These are phyloP conservation scores for Globisporangium spinosum DNA, from an alignment of 352 stramenopile species.

Conservation along the genomic window DNA sequence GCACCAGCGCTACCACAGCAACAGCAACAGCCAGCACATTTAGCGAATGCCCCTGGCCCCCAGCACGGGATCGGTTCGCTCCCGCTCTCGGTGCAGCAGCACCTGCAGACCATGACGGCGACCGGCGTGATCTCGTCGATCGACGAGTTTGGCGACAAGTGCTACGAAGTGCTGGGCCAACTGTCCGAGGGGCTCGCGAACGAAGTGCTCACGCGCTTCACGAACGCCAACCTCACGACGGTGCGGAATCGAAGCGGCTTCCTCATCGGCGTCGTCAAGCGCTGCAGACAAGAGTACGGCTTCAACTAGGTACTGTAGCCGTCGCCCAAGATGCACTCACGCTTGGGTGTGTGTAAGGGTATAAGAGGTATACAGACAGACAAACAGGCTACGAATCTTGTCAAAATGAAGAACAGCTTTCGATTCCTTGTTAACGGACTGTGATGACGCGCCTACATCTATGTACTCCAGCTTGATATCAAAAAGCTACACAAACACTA, in stretches of 20 bases:
- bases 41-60: constrained; percentile 9
- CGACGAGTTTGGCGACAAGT: constrained; percentile 76
- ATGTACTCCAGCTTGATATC: not conserved
- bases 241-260: constrained; percentile 83
- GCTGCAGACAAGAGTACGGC: constrained; percentile 72
- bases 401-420: not conserved
- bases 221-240: constrained; percentile 58
- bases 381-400: not conserved
- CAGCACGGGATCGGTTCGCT: constrained; percentile 31
- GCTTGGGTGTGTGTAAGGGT: not conserved
- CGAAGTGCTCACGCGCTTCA: constrained; percentile 72
- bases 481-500: not conserved
- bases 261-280: constrained; percentile 79
- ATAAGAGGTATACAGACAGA: not conserved
- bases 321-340: not conserved
- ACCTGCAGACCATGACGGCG: constrained; percentile 57
- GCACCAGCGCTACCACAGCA: constrained; percentile 22
- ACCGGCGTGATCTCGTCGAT: constrained; percentile 53
- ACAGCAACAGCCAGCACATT: constrained; percentile 2
- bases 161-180: constrained; percentile 76
- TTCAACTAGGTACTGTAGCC: constrained; percentile 32
- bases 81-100: constrained; percentile 61
- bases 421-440: no score
- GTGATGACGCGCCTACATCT: not conserved
- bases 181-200: constrained; percentile 71